Evolutionary conservation across 257 asterid genomes (phyloP).

Genomic region (Rubia yunnanensis): DNA sequence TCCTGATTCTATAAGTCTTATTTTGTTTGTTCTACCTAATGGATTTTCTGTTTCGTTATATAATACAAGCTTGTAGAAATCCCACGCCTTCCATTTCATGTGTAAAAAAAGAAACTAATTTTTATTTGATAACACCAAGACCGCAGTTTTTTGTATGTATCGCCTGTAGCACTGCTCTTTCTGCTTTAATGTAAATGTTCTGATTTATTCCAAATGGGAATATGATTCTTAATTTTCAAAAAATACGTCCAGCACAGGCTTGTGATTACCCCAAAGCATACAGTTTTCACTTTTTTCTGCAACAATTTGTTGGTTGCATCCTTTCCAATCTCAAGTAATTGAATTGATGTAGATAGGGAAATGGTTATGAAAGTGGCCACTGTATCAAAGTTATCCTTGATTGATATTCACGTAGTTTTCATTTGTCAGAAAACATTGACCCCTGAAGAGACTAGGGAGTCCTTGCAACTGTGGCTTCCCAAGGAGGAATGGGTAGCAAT

Average conservation of each 20-base stretch:
- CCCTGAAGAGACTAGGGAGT: conserved; percentile 79
- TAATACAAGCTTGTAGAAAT: background rate
- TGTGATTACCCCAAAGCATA: background rate
- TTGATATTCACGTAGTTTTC: background rate
- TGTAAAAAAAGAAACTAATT: background rate
- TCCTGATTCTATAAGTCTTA: background rate
- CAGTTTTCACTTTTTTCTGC: background rate
- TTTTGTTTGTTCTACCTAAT: background rate
- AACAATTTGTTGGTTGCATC: background rate
- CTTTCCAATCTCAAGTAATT: background rate
- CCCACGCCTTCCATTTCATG: background rate
- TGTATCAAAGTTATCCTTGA: background rate
- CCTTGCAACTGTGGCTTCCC: conserved; percentile 97
- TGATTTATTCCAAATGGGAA: background rate
- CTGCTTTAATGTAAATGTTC: background rate
- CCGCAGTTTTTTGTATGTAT: background rate
- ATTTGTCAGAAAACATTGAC: conserved; percentile 52
- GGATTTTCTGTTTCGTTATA: background rate
- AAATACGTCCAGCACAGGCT: background rate
- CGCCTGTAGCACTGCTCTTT: background rate
- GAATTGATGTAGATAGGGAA: background rate
- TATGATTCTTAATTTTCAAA: too few relatives aligned
- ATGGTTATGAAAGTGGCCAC: background rate
- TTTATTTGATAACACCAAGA: background rate
- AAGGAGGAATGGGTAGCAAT: conserved; percentile 97